Evolutionary conservation across 805 yeast genomes (phyloP), one percentile per base, ranked within the genome.

Genomic region (Yarrowia sp.): DNA sequence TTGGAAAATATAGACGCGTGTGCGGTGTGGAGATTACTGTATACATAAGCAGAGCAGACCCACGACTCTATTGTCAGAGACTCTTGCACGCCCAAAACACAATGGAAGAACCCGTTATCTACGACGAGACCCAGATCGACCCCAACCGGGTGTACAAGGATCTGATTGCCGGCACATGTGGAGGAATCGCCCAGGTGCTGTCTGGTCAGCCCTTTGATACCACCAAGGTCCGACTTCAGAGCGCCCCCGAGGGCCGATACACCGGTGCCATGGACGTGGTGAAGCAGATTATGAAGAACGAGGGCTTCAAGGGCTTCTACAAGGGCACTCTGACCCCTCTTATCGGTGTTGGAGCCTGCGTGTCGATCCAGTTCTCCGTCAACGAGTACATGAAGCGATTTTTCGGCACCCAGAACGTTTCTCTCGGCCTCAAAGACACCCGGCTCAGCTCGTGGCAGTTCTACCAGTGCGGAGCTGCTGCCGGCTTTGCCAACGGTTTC

Each of bases 151-250:
- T 90, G 10, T 66, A 80, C 31, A 90, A 90, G 69, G 97, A 92
- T 72, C 81, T 91, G 53, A 75, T 88, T 61, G 96, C 96, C 4
- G 99, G 99, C 19, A 93, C 97, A 16, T 80, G 87, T 67, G 98
- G 98, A 63, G 99, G 99, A 61, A 84, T 94, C 25, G 93, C 97
- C 6, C 99, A 94, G 75, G 98, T 94, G 7, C 77, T 94, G 32
- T 88, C 87, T 13, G 99, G 99, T 22, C 98, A 94, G 74, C 97
- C 98, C 7, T 93, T 93, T 70, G 98, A 92, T 72, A 89, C 97
- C 9, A 89, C 94, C 46, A 93, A 93, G 75, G 98, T 94, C 19
- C 80, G 99, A 59, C 78, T 94, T 51, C 98, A 94, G 71, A 86
- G 96, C 1, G 90, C 92, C 0, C 85, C 91, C 2, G 85, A 85